These are phyloP conservation scores for Nemania sp. DNA, from an alignment of 2,329 filamentous ascomycete genomes.

Conservation along the genomic window DNA sequence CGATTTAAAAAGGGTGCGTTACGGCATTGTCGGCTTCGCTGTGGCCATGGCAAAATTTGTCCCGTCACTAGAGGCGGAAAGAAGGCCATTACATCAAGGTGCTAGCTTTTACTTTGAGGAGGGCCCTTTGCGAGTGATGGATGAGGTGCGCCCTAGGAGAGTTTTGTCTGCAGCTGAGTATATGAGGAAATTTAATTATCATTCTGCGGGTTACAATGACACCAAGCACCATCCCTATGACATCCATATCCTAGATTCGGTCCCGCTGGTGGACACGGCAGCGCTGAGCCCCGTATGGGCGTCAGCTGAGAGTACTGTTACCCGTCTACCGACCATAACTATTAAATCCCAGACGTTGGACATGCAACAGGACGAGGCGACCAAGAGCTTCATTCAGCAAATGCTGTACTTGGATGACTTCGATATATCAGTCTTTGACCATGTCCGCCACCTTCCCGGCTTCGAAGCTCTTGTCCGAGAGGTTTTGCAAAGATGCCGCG, in stretches of 20 bases:
- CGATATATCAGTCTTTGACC: slow-evolving; percentile 3
- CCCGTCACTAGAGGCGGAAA: slow-evolving; percentile 13
- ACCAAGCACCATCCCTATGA: neutral
- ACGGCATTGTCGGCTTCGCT: slow-evolving; percentile 32
- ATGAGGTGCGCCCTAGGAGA: slow-evolving; percentile 20
- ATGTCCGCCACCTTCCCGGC: neutral
- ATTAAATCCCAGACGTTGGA: neutral
- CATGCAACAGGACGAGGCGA: neutral
- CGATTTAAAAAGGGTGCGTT: slow-evolving; percentile 22
- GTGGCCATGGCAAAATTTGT: slow-evolving; percentile 23
- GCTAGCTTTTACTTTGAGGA: slow-evolving; percentile 3
- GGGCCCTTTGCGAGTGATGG: slow-evolving; percentile 21
- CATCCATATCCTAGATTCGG: neutral
- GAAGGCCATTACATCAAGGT: neutral
- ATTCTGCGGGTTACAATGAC: slow-evolving; percentile 1
- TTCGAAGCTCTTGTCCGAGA: neutral
- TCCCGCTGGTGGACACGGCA: neutral
- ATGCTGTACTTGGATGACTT: neutral
- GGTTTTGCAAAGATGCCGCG: neutral
- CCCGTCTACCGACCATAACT: neutral
- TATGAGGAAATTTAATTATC: slow-evolving; percentile 24
- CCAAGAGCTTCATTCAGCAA: neutral
- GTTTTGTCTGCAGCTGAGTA: slow-evolving; percentile 27
- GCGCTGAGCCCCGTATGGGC: slow-evolving; percentile 6
- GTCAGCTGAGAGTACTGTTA: neutral